phyloP scores from a whole-genome alignment of 2,329 filamentous ascomycete genomes.

The Paraphaeosphaeria sporulosa region DNA sequence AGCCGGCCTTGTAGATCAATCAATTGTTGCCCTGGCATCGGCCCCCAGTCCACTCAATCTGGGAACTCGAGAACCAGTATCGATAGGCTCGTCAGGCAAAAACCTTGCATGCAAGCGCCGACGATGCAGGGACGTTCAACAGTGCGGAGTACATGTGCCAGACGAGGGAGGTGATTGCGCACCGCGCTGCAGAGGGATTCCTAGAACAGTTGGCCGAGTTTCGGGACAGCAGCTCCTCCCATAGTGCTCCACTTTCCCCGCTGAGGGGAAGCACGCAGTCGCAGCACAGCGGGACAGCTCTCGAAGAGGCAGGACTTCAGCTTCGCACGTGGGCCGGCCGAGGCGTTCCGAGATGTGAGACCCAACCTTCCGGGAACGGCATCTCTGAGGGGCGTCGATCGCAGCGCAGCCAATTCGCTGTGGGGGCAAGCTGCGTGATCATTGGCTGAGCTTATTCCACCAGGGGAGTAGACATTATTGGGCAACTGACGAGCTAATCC shows the following conservation, averaged over 20 bases:
- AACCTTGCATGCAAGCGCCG: conserved; percentile 3
- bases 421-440: neutral
- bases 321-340: neutral
- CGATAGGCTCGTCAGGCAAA: neutral
- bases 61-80: neutral
- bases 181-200: neutral
- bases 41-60: neutral
- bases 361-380: neutral
- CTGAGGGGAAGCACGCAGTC: neutral
- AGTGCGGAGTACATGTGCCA: neutral
- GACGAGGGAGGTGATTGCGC: neutral
- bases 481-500: neutral
- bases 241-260: neutral
- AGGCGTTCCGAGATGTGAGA: neutral
- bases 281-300: neutral
- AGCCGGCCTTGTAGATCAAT: conserved; percentile 7
- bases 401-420: neutral
- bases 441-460: conserved; percentile 1
- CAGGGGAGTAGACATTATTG: neutral
- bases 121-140: conserved; percentile 1
- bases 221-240: neutral
- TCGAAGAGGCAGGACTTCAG: neutral
- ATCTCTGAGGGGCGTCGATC: neutral
- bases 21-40: neutral
- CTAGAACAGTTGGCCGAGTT: neutral